A percentile compares a stretch with the other conserved stretches of the same genome.
These are phyloP conservation scores for Parmelia sp. DNA, from an alignment of 495 filamentous ascomycete species.

Conservation along the genomic window DNA sequence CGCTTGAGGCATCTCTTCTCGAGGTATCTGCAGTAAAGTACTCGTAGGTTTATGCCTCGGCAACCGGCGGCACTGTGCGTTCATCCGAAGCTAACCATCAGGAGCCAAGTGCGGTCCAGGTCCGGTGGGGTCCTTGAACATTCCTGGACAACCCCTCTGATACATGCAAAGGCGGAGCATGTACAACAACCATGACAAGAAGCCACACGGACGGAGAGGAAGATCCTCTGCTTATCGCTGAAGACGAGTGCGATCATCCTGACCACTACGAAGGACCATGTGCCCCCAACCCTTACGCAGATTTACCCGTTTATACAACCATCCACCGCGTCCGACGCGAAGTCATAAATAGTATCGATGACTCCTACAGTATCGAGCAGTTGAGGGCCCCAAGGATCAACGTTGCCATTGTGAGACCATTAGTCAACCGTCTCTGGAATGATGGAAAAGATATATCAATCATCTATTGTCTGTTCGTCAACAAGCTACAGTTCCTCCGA, in stretches of 20 bases:
- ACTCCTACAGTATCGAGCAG: conserved; percentile 61
- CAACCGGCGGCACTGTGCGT: too few species aligned
- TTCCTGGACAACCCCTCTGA: too few species aligned
- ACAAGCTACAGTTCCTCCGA: conserved; percentile 59
- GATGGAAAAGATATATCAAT: conserved; percentile 63
- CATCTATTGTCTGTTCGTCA: conserved; percentile 67
- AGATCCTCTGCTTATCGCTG: conserved; percentile 7
- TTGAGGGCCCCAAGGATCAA: conserved; percentile 63
- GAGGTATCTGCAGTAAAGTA: too few species aligned
- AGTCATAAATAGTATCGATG: conserved; percentile 42
- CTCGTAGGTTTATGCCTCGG: too few species aligned
- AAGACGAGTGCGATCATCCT: conserved; percentile 6
- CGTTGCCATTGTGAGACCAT: conserved; percentile 58
- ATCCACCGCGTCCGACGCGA: conserved; percentile 42
- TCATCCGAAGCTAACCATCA: too few species aligned
- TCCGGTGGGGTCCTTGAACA: neutral
- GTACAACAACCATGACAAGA: conserved; percentile 12
- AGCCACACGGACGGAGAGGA: conserved; percentile 5
- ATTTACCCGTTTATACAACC: conserved; percentile 45
- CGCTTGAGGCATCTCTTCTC: too few species aligned
- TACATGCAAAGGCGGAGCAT: too few species aligned
- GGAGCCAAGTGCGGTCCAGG: too few species aligned
- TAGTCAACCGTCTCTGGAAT: conserved; percentile 65
- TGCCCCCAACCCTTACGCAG: conserved; percentile 33
- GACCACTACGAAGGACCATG: conserved; percentile 12